A percentile compares a stretch with the other conserved stretches of the same genome.
phyloP scores from a whole-genome alignment of 2,329 filamentous ascomycete species.

The Colletotrichum chrysophilum region DNA sequence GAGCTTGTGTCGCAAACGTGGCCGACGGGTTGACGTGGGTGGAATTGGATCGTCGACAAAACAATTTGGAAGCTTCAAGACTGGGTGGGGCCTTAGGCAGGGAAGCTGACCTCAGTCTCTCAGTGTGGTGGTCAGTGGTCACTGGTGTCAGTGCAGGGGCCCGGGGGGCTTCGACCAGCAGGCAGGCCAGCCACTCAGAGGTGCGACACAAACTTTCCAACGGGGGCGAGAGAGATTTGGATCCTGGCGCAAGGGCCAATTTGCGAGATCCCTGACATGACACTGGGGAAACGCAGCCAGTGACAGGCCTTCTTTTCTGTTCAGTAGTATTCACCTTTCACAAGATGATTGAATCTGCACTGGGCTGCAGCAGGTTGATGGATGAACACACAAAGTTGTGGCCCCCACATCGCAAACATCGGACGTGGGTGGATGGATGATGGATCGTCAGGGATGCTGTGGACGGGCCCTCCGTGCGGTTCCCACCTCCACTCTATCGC shows the following conservation, averaged over 20 bases:
- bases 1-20: neutral
- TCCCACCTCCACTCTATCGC: neutral
- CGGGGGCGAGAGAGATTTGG: neutral
- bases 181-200: neutral
- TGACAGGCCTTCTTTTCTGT: neutral
- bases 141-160: neutral
- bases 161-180: neutral
- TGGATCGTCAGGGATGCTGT: neutral
- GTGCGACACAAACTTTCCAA: neutral
- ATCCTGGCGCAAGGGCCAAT: slow-evolving; percentile 1
- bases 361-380: neutral
- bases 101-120: neutral
- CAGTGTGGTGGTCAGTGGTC: neutral
- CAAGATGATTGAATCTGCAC: neutral
- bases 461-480: neutral
- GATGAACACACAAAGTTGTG: neutral
- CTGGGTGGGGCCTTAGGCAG: slow-evolving; percentile 1
- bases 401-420: neutral
- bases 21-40: neutral
- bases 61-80: slow-evolving; percentile 1
- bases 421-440: neutral
- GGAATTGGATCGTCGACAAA: neutral
- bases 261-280: neutral
- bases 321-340: neutral
- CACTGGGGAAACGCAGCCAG: neutral